Conservation (phyloP, 1,284 basidiomycete species). For the Ceratobasidium sp. region DNA sequence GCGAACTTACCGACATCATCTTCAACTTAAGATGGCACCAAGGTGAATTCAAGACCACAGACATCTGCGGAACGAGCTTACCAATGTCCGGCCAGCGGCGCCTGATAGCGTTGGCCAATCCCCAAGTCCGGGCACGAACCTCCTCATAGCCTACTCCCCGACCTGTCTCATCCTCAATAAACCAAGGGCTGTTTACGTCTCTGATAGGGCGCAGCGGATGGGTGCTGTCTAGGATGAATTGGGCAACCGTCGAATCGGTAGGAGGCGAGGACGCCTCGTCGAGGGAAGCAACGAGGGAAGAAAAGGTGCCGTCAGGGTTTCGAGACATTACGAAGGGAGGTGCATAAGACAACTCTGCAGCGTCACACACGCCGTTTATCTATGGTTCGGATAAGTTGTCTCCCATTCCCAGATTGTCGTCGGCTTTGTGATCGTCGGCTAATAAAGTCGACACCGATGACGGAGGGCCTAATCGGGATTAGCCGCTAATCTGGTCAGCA, state of each 20-base stretch:
- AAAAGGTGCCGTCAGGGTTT: slow-evolving; percentile 35
- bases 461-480: background rate
- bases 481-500: background rate
- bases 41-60: background rate
- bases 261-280: slow-evolving; percentile 61
- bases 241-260: slow-evolving; percentile 74
- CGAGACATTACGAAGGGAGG: slow-evolving; percentile 19
- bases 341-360: background rate
- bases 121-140: slow-evolving; percentile 64
- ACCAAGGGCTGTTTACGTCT: slow-evolving; percentile 59
- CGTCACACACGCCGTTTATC: background rate
- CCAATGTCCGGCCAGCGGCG: slow-evolving; percentile 60
- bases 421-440: too few species aligned
- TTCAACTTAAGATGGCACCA: slow-evolving; percentile 49
- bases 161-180: slow-evolving; percentile 72
- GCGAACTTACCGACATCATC: slow-evolving; percentile 62
- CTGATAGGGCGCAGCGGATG: slow-evolving; percentile 63
- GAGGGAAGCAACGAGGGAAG: slow-evolving; percentile 20
- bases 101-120: slow-evolving; percentile 70
- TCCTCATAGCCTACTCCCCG: slow-evolving; percentile 52
- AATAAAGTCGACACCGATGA: too few species aligned
- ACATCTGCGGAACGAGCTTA: slow-evolving; percentile 47
- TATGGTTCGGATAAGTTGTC: background rate
- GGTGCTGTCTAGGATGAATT: slow-evolving; percentile 73
- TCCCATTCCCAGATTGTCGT: background rate